Evolutionary conservation across 2,329 filamentous ascomycete species (phyloP).

Genomic region (Fusarium musae): DNA sequence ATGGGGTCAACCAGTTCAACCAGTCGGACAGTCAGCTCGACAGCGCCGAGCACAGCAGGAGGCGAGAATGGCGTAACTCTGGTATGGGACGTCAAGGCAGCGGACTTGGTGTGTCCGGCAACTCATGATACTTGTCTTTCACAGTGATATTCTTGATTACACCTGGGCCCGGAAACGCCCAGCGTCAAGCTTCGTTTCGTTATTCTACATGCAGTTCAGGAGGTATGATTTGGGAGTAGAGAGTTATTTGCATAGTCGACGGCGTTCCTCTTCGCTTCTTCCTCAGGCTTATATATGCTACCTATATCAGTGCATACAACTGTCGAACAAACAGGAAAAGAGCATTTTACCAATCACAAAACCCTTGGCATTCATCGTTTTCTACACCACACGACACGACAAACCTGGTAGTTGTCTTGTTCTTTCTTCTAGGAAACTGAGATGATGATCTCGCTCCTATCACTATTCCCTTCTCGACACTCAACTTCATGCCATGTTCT

Average conservation of each 20-base stretch:
- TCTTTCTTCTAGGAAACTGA: not conserved
- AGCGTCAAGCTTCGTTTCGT: constrained; percentile 30
- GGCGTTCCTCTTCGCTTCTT: constrained; percentile 49
- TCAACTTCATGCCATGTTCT: constrained; percentile 20
- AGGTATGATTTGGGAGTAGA: constrained; percentile 49
- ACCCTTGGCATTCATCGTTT: constrained; percentile 29
- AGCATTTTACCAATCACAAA: constrained; percentile 27
- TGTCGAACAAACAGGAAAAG: constrained; percentile 33
- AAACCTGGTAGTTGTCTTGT: constrained; percentile 37
- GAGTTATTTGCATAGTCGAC: constrained; percentile 53
- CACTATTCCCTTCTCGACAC: constrained; percentile 17
- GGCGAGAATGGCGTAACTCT: constrained; percentile 68
- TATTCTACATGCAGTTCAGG: constrained; percentile 37
- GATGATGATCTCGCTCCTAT: constrained; percentile 8
- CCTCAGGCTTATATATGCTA: constrained; percentile 17
- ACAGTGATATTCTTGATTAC: constrained; percentile 30
- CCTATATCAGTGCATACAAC: constrained; percentile 1
- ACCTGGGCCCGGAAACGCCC: constrained; percentile 29
- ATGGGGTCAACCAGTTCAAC: constrained; percentile 57
- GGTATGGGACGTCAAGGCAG: constrained; percentile 63
- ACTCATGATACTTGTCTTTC: constrained; percentile 48
- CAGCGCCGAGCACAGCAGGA: constrained; percentile 55
- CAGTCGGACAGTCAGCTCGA: constrained; percentile 56
- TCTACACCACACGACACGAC: constrained; percentile 35
- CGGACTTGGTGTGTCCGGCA: constrained; percentile 61